Evolutionary conservation across 1,284 basidiomycete species (phyloP).

Genomic region (Serendipita sp.): DNA sequence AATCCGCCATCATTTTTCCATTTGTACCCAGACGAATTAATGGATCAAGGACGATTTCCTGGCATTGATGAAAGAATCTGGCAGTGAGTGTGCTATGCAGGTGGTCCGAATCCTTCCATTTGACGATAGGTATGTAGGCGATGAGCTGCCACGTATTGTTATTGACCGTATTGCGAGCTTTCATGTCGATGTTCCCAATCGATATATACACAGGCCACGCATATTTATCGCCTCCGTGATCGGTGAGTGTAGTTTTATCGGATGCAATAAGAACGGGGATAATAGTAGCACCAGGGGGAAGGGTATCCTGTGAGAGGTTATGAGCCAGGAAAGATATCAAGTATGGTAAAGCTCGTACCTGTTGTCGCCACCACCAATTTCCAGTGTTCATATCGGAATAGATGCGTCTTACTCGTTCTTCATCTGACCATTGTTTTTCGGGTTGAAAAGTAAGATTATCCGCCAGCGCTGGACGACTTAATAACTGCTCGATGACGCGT

Average conservation of each 20-base stretch:
- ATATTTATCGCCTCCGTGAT: conserved; percentile 12
- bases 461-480: no score
- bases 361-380: background rate
- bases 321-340: background rate
- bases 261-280: conserved; percentile 12
- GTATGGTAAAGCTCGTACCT: background rate
- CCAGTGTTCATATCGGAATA: conserved; percentile 8
- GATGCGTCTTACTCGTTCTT: background rate
- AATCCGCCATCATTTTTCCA: no score
- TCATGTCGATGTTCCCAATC: conserved; percentile 26
- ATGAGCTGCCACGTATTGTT: conserved; percentile 5
- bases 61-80: no score
- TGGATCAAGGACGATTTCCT: no score
- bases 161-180: conserved; percentile 15
- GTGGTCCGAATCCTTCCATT: background rate
- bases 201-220: conserved; percentile 19
- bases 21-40: no score
- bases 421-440: conserved; percentile 7
- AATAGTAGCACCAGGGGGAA: conserved; percentile 6
- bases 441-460: no score
- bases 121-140: conserved; percentile 10
- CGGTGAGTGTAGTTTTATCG: conserved; percentile 14
- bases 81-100: no score
- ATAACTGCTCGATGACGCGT: no score
- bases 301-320: background rate